A percentile compares a stretch with the other conserved stretches of the same genome.
These are phyloP conservation scores for Fraxinus americana DNA, from an alignment of 257 asterid genomes.

Conservation along the genomic window DNA sequence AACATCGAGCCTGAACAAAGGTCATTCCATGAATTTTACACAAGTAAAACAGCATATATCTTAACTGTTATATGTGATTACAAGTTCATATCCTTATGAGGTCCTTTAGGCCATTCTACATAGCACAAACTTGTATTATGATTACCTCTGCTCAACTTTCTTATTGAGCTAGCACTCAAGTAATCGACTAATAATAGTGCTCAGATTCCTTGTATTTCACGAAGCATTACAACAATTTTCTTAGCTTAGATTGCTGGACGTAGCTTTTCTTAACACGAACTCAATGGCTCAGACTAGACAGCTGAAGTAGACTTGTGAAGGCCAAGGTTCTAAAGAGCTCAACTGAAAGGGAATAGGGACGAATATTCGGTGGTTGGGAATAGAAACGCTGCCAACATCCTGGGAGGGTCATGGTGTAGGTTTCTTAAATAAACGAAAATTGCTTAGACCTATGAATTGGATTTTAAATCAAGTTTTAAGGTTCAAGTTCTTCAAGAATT, in stretches of 20 bases:
- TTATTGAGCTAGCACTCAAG: background rate
- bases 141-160: background rate
- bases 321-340: background rate
- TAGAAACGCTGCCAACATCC: no score
- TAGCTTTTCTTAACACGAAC: background rate
- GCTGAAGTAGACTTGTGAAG: background rate
- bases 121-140: background rate
- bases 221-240: background rate
- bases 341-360: background rate
- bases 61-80: background rate
- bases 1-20: background rate
- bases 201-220: background rate
- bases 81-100: background rate
- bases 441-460: background rate
- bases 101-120: slow-evolving; percentile 3
- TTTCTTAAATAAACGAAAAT: no score
- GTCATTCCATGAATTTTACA: slow-evolving; percentile 7
- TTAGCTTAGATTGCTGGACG: background rate
- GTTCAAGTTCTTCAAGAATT: no score
- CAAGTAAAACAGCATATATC: background rate
- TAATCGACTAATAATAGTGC: background rate
- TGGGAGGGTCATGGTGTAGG: no score
- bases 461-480: background rate
- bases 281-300: background rate
- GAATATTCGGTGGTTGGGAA: no score